These are phyloP conservation scores for Leccinum truebloodii DNA, from an alignment of 768 basidiomycete genomes.

Conservation along the genomic window DNA sequence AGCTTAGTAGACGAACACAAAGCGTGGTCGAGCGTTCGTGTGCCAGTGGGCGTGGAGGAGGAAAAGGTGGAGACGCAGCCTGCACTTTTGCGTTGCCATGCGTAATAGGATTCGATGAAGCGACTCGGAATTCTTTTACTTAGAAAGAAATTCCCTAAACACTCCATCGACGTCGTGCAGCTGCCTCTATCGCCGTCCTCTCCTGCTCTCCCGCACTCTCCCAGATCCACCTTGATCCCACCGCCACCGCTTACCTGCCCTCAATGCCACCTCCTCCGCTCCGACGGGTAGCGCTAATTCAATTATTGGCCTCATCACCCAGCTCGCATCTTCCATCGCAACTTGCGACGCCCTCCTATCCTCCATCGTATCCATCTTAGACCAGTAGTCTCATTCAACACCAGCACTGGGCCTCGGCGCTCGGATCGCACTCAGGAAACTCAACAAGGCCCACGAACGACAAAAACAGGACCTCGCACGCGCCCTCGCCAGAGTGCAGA, in stretches of 20 bases:
- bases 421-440: conserved; percentile 77
- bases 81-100: too few species aligned
- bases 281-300: conserved; percentile 26
- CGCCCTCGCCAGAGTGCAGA: conserved; percentile 47
- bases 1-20: too few species aligned
- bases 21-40: too few species aligned
- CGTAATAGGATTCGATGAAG: too few species aligned
- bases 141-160: too few species aligned
- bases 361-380: conserved; percentile 56
- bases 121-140: too few species aligned
- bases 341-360: conserved; percentile 60
- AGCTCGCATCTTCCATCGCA: conserved; percentile 59
- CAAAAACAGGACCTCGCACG: conserved; percentile 58
- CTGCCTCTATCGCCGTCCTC: too few species aligned
- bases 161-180: too few species aligned
- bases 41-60: too few species aligned
- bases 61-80: too few species aligned
- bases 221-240: conserved; percentile 25
- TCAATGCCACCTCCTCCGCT: conserved; percentile 51
- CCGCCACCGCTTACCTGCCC: conserved; percentile 45
- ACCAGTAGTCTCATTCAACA: conserved; percentile 72
- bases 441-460: conserved; percentile 72
- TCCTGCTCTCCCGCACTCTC: too few species aligned
- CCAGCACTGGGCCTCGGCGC: conserved; percentile 70
- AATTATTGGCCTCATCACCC: conserved; percentile 47